Conservation (phyloP, 768 basidiomycete genomes). For the Naematelia encephala region DNA sequence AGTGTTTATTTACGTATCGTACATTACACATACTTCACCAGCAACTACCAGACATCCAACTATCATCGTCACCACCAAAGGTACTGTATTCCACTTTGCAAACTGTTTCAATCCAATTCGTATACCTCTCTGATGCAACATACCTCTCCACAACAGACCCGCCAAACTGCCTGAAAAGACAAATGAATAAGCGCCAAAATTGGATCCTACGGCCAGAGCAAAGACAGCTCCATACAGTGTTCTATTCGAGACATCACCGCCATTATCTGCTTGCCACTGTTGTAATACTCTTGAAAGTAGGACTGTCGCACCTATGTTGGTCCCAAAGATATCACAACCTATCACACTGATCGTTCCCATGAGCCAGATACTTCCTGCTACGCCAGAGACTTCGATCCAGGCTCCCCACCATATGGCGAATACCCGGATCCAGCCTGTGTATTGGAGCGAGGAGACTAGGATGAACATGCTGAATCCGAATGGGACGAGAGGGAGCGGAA, state of each 20-base stretch:
- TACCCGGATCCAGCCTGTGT: slow-evolving; percentile 81
- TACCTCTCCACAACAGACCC: slow-evolving; percentile 76
- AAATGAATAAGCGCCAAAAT: slow-evolving; percentile 85
- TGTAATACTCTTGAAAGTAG: slow-evolving; percentile 65
- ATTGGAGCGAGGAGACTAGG: slow-evolving; percentile 75
- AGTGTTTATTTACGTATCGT: slow-evolving; percentile 7
- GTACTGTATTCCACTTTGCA: slow-evolving; percentile 67
- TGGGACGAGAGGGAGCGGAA: slow-evolving; percentile 78
- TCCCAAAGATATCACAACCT: slow-evolving; percentile 74
- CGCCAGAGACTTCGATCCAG: slow-evolving; percentile 55
- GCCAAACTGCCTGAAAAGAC: slow-evolving; percentile 86
- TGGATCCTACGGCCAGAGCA: slow-evolving; percentile 74
- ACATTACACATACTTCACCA: slow-evolving; percentile 61
- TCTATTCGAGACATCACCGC: slow-evolving; percentile 28
- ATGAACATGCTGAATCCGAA: slow-evolving; percentile 96
- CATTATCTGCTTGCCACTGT: slow-evolving; percentile 31
- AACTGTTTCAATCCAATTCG: slow-evolving; percentile 63
- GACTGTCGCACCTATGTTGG: slow-evolving; percentile 89
- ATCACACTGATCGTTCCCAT: slow-evolving; percentile 70
- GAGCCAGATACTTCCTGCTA: slow-evolving; percentile 61
- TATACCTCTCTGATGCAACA: slow-evolving; percentile 71
- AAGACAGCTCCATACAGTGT: slow-evolving; percentile 57
- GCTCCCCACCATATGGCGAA: slow-evolving; percentile 67
- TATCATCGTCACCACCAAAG: slow-evolving; percentile 63
- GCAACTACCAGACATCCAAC: slow-evolving; percentile 68